Evolutionary conservation across 2,329 filamentous ascomycete species (phyloP).

Genomic region (Aspergillus fischeri): DNA sequence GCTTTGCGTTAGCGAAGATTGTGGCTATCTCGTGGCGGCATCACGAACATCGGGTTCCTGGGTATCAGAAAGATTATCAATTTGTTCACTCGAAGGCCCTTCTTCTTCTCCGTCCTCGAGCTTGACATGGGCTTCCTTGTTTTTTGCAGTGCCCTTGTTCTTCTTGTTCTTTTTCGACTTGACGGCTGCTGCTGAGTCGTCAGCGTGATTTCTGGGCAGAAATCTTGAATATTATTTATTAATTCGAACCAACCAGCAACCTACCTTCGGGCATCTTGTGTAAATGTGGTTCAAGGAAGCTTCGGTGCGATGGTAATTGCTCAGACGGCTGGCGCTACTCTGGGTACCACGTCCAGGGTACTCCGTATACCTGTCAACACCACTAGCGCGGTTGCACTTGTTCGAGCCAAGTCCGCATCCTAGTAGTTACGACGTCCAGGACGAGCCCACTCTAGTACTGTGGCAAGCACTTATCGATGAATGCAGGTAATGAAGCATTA

Average conservation of each 20-base stretch:
- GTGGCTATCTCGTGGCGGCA: not conserved
- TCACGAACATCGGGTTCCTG: constrained; percentile 15
- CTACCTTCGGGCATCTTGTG: constrained; percentile 22
- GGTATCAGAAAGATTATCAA: constrained; percentile 29
- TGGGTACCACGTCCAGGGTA: constrained; percentile 9
- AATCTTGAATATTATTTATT: not conserved
- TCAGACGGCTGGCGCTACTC: not conserved
- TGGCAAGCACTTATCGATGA: not conserved
- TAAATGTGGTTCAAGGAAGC: not conserved
- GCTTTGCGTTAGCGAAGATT: constrained; percentile 15
- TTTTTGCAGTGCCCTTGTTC: constrained; percentile 50
- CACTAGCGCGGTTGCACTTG: constrained; percentile 26
- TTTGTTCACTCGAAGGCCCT: constrained; percentile 22
- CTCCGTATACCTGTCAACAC: constrained; percentile 37
- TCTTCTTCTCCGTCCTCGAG: constrained; percentile 18
- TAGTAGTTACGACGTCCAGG: not conserved
- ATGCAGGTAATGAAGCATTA: not conserved
- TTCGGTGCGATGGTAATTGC: not conserved
- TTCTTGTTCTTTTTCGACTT: constrained; percentile 58
- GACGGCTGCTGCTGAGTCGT: constrained; percentile 31
- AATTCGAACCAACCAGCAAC: not conserved
- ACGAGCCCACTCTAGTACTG: constrained; percentile 9
- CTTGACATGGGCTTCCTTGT: constrained; percentile 21
- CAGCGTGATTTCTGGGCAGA: constrained; percentile 7
- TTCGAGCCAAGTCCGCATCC: constrained; percentile 11